phyloP scores from a whole-genome alignment of 202 grass and related monocot genomes.

The Panicum virgatum region DNA sequence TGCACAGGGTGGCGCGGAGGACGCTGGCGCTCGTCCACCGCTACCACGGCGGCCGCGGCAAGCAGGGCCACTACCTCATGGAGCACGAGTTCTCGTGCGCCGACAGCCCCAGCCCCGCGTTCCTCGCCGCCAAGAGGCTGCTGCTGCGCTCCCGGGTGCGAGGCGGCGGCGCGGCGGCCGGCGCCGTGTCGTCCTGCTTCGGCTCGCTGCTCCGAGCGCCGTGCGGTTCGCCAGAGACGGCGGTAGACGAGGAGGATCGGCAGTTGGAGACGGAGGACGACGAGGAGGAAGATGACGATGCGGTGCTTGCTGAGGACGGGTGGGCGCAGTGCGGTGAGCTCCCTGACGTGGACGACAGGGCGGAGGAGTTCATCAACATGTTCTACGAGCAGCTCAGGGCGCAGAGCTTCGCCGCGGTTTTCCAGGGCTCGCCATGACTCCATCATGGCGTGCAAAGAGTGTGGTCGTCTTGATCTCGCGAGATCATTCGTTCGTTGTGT shows the following conservation, averaged over 20 bases:
- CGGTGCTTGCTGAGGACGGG: background rate
- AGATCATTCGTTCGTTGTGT: background rate
- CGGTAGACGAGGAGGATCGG: background rate
- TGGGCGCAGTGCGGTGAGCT: conserved; percentile 31
- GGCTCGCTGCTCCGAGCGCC: background rate
- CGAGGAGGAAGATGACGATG: background rate
- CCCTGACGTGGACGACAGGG: conserved; percentile 75
- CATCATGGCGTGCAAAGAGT: background rate
- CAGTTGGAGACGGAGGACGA: conserved; percentile 10
- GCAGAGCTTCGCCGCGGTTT: conserved; percentile 47
- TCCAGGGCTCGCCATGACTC: conserved; percentile 28
- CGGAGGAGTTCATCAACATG: conserved; percentile 86
- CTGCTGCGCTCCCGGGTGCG: conserved; percentile 33
- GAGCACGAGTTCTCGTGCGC: conserved; percentile 81
- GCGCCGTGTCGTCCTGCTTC: conserved; percentile 37
- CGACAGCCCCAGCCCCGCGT: conserved; percentile 61
- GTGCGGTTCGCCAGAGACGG: background rate
- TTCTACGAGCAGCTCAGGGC: conserved; percentile 86
- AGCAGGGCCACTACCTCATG: background rate
- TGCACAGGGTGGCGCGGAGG: conserved; percentile 44
- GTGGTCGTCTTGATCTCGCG: background rate
- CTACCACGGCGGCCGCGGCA: conserved; percentile 12
- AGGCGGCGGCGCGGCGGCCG: too few relatives aligned
- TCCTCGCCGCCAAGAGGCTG: conserved; percentile 42
- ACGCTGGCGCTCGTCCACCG: conserved; percentile 39